Conservation (phyloP, 331 rosid genomes). For the Stylosanthes scabra region DNA sequence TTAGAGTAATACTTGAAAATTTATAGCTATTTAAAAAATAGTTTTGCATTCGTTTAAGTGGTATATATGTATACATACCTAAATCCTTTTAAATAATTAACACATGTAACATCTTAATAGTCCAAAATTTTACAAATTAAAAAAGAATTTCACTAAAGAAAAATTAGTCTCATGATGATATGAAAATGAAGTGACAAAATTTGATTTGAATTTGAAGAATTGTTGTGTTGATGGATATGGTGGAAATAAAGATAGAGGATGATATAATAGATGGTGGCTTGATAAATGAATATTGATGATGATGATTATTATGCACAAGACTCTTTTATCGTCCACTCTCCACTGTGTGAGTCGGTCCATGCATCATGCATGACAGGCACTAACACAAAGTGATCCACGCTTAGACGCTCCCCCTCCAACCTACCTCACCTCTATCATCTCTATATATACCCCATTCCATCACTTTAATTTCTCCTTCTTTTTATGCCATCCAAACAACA, state of each 20-base stretch:
- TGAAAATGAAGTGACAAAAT: not conserved
- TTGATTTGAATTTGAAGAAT: not conserved
- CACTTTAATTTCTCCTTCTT: slow-evolving; percentile 46
- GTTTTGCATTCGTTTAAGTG: no score
- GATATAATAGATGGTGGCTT: no score
- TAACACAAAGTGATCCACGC: slow-evolving; percentile 59
- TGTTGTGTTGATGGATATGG: slow-evolving; percentile 17
- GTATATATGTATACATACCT: no score
- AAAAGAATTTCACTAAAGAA: no score
- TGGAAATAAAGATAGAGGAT: slow-evolving; percentile 33
- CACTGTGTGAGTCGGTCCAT: slow-evolving; percentile 53
- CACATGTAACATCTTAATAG: no score
- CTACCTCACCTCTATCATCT: slow-evolving; percentile 30
- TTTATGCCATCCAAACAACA: slow-evolving; percentile 64
- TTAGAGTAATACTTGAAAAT: no score
- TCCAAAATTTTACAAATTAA: no score
- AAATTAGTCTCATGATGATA: no score
- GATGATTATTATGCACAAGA: slow-evolving; percentile 63
- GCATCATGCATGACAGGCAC: slow-evolving; percentile 60
- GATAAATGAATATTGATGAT: no score
- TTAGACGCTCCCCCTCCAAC: slow-evolving; percentile 65
- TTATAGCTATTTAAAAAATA: no score
- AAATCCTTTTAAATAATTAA: no score
- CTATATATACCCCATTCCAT: not conserved
- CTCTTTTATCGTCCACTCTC: slow-evolving; percentile 75